Conservation (phyloP, 1,284 basidiomycete genomes). For the Fistulinella cinereoalba region DNA sequence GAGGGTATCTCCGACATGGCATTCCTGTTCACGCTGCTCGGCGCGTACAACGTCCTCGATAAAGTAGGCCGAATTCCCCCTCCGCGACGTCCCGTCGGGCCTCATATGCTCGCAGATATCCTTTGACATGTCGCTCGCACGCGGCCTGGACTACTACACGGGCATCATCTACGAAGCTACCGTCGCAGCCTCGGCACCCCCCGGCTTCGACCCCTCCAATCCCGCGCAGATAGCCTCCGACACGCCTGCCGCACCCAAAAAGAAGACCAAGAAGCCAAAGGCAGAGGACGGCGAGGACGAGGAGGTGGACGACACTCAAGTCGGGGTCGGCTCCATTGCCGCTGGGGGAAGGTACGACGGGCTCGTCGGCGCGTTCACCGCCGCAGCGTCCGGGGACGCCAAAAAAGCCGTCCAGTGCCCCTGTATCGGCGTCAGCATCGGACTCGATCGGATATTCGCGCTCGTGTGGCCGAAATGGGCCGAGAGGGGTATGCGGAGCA, state of each 20-base stretch:
- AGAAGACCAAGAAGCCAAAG: constrained; percentile 55
- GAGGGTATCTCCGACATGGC: constrained; percentile 91
- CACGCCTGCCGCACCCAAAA: constrained; percentile 36
- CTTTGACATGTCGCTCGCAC: constrained; percentile 94
- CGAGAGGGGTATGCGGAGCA: constrained; percentile 74
- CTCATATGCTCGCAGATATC: constrained; percentile 60
- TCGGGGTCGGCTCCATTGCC: constrained; percentile 97
- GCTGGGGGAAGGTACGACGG: constrained; percentile 97
- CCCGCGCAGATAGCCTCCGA: constrained; percentile 41
- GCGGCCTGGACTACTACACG: constrained; percentile 98
- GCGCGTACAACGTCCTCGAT: constrained; percentile 78
- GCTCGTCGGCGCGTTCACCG: constrained; percentile 92
- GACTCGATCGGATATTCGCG: constrained; percentile 94
- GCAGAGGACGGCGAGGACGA: constrained; percentile 51
- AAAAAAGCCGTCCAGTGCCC: constrained; percentile 73
- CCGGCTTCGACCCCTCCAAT: constrained; percentile 61
- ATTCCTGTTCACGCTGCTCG: constrained; percentile 81
- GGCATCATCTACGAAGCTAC: constrained; percentile 98
- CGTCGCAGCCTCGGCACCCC: constrained; percentile 90
- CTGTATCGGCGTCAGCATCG: constrained; percentile 93
- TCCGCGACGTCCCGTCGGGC: neutral
- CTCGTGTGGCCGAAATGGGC: constrained; percentile 86
- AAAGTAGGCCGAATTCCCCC: constrained; percentile 46
- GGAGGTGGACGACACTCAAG: constrained; percentile 87
- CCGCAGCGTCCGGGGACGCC: constrained; percentile 71